phyloP scores from a whole-genome alignment of 2,329 filamentous ascomycete genomes.

The Sarocladiaceae sp. region DNA sequence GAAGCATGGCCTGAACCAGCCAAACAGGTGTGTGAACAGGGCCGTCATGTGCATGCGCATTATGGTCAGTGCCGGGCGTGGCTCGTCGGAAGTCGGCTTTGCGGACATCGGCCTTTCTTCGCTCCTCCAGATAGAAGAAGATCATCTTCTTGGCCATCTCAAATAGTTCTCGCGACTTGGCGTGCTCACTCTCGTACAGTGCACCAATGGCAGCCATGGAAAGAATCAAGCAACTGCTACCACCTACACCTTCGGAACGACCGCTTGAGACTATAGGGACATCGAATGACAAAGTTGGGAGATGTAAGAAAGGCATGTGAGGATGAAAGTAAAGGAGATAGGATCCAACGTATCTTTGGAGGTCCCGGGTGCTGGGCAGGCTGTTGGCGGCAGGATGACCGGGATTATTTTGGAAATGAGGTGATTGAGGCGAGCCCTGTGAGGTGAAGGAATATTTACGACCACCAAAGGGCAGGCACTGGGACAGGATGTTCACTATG shows the following conservation, averaged over 20 bases:
- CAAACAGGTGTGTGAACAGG: constrained; percentile 77
- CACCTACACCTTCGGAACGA: constrained; percentile 57
- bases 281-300: constrained; percentile 87
- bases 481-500: constrained; percentile 53
- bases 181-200: constrained; percentile 79
- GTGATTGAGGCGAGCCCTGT: constrained; percentile 47
- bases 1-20: constrained; percentile 93
- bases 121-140: constrained; percentile 83
- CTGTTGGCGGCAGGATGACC: constrained; percentile 42
- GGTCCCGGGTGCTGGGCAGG: constrained; percentile 74
- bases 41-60: constrained; percentile 46
- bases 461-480: constrained; percentile 48
- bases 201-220: constrained; percentile 77
- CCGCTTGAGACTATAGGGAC: constrained; percentile 61
- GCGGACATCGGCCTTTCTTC: constrained; percentile 75
- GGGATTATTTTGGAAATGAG: constrained; percentile 43
- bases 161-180: constrained; percentile 77
- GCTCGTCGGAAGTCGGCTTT: constrained; percentile 53
- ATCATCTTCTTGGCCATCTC: constrained; percentile 95
- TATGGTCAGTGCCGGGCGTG: constrained; percentile 39
- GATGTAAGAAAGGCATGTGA: constrained; percentile 88
- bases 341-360: constrained; percentile 83
- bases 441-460: constrained; percentile 60
- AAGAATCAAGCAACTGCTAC: constrained; percentile 77
- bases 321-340: constrained; percentile 93